A percentile compares a stretch with the other conserved stretches of the same genome.
phyloP scores from a whole-genome alignment of 108 stramenopile species.

The Parietichytrium sp. region DNA sequence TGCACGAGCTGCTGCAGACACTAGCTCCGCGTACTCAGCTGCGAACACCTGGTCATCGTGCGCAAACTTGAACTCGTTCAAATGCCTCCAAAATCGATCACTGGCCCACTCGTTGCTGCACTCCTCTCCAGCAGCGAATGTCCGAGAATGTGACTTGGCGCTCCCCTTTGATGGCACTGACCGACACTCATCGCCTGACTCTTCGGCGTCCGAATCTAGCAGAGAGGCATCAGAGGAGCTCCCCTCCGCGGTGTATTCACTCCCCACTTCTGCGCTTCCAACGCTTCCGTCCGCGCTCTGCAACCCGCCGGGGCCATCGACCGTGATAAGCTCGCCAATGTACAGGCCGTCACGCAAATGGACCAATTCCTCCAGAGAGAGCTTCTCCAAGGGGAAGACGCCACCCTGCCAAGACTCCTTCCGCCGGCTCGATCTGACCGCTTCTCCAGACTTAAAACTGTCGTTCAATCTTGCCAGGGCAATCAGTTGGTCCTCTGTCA shows the following conservation, averaged over 20 bases:
- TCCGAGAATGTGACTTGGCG: too few species aligned
- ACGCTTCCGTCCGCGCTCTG: background rate
- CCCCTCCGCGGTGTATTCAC: background rate
- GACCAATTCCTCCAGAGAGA: slow-evolving; percentile 13
- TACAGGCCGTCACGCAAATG: background rate
- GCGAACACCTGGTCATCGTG: slow-evolving; percentile 13
- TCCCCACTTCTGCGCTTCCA: background rate
- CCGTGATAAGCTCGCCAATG: background rate
- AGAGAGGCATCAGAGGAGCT: background rate
- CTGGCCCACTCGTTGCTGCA: too few species aligned
- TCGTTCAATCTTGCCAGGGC: background rate
- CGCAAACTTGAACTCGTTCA: slow-evolving; percentile 4
- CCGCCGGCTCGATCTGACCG: background rate
- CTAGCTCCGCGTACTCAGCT: background rate
- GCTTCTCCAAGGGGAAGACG: background rate
- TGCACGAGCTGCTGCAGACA: background rate
- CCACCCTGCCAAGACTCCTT: background rate
- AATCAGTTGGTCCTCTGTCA: background rate
- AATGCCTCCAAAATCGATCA: too few species aligned
- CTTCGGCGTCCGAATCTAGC: background rate
- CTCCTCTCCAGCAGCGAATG: background rate
- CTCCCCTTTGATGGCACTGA: too few species aligned
- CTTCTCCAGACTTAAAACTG: background rate
- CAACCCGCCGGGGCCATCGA: background rate
- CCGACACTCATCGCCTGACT: background rate